Evolutionary conservation across 1,284 basidiomycete genomes (phyloP), one percentile per base, ranked within the genome.

Genomic region (Ustilago hordei): DNA sequence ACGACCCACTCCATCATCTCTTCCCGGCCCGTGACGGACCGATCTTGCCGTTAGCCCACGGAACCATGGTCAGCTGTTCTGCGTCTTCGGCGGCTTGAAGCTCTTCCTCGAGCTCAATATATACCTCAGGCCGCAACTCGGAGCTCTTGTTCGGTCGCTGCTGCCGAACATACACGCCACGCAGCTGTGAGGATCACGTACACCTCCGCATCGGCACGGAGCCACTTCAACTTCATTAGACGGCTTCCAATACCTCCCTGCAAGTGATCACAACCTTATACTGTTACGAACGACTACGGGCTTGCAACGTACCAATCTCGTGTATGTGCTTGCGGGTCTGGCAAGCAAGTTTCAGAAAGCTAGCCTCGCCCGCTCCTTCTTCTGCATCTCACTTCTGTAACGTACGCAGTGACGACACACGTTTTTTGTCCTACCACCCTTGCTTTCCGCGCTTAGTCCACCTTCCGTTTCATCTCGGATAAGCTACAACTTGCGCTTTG

Each of bases 81-180:
- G 43, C 43, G 19, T 45, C 31, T 32, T 32, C 23, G 48, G 28
- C 9, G 0, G 13, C 48, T 32, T 50, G 7, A 50, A 50, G 48
- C 48, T 50, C 48, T 31, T n/a, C 12, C 28, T 6, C 9, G 38
- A 50, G 13, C n/a, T 32, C 28, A n/a, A 45, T 19, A 4, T 28
- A 50, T 34, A 13, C 28, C 28, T 13, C 31, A 8, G 28, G 28
- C 48, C 28, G 12, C 48, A 50, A 3, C 15, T 6, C 13, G 15
- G 48, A 50, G 28, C 12, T 7, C 48, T 31, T 32, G 15, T 5
- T 32, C 11, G 11, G 13, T 50, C 23, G 28, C 48, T 50, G 48
- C 48, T 32, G 28, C 48, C 1, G 31, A 50, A 50, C 28, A 50
- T 50, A 50, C 48, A 50, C 48, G 48, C 43, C 11, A n/a, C 43